A percentile compares a stretch with the other conserved stretches of the same genome.
These are phyloP conservation scores for Jamesozyma piceae DNA, from an alignment of 805 yeast genomes.

Conservation along the genomic window DNA sequence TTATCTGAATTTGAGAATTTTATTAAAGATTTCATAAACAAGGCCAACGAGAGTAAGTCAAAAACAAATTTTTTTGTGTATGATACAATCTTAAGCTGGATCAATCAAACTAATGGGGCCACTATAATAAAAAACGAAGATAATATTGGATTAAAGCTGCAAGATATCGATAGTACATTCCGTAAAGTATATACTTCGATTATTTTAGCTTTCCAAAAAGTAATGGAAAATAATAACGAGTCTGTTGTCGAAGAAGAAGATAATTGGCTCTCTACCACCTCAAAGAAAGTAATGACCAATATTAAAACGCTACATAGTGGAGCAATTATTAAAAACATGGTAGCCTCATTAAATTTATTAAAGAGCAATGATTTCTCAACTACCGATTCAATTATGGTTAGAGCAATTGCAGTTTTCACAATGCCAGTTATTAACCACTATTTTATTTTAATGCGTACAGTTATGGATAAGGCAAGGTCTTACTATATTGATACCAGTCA, in stretches of 20 bases:
- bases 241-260: conserved; percentile 43
- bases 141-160: conserved; percentile 12
- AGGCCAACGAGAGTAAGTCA: conserved; percentile 34
- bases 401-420: conserved; percentile 46
- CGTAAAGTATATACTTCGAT: conserved; percentile 49
- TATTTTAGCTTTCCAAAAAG: conserved; percentile 58
- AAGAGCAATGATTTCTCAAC: conserved; percentile 32
- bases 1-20: conserved; percentile 22
- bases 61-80: conserved; percentile 37
- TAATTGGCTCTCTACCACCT: conserved; percentile 53
- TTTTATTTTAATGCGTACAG: conserved; percentile 35
- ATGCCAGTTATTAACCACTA: conserved; percentile 60
- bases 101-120: conserved; percentile 14
- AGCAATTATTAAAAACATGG: conserved; percentile 32
- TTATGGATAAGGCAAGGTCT: conserved; percentile 37
- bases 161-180: conserved; percentile 38
- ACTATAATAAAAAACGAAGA: conserved; percentile 1
- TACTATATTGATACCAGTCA: conserved; percentile 49
- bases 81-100: conserved; percentile 42
- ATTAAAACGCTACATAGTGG: conserved; percentile 36
- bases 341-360: conserved; percentile 30
- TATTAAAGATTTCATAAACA: conserved; percentile 18
- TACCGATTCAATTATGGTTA: conserved; percentile 31
- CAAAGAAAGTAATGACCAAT: conserved; percentile 36
- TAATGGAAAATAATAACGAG: conserved; percentile 32